Percentiles rank a stretch among this genome's conserved stretches.
These are phyloP conservation scores for Phytophthora hibernalis DNA, from an alignment of 352 stramenopile species.

Conservation along the genomic window DNA sequence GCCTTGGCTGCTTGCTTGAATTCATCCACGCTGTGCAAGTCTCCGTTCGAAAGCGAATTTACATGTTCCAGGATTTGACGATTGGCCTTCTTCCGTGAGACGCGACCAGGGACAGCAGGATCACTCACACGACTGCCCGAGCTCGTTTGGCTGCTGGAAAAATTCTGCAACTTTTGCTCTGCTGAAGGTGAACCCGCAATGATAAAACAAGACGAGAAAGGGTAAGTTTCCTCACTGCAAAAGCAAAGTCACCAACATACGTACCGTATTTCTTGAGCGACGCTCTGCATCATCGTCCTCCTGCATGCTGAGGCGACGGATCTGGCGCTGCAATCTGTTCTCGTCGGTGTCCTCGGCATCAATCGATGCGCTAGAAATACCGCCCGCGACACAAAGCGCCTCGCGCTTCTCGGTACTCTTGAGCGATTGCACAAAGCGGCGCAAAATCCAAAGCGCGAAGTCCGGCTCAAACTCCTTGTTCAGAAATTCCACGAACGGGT, in stretches of 20 bases:
- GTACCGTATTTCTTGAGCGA: constrained; percentile 50
- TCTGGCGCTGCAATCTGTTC: constrained; percentile 25
- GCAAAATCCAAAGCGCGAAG: constrained; percentile 65
- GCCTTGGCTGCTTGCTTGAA: constrained; percentile 79
- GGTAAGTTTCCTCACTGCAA: constrained; percentile 14
- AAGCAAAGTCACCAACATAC: background rate
- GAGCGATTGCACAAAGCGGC: constrained; percentile 54
- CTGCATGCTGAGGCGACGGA: constrained; percentile 17
- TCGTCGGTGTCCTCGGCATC: constrained; percentile 30
- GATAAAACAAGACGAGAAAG: constrained; percentile 7
- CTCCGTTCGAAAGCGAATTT: constrained; percentile 55
- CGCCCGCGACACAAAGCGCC: constrained; percentile 44
- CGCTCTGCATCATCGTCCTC: constrained; percentile 34
- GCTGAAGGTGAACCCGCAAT: constrained; percentile 23
- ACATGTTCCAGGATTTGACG: constrained; percentile 76
- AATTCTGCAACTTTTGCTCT: constrained; percentile 50
- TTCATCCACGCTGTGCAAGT: constrained; percentile 52
- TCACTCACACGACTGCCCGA: constrained; percentile 26
- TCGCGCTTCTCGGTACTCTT: constrained; percentile 67
- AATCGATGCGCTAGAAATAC: constrained; percentile 32
- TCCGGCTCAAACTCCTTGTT: constrained; percentile 60
- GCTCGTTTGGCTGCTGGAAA: constrained; percentile 34
- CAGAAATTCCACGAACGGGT: constrained; percentile 62
- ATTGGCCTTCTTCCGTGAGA: constrained; percentile 68
- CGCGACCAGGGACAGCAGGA: constrained; percentile 25